Conservation (phyloP, 108 stramenopile genomes). For the Chaetoceros tenuissimus region DNA sequence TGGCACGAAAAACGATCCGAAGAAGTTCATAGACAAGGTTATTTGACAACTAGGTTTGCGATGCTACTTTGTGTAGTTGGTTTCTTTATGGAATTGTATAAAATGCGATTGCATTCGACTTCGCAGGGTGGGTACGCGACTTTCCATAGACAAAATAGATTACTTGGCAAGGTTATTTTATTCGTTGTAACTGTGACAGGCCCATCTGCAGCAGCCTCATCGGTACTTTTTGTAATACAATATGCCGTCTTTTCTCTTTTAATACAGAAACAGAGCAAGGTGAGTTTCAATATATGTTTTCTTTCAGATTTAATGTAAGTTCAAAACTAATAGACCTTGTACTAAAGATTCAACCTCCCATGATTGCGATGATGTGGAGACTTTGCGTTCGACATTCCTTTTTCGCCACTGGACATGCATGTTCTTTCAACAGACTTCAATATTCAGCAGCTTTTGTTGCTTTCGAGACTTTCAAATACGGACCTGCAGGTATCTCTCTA, state of each 20-base stretch:
- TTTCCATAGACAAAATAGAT: neutral
- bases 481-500: slow-evolving; percentile 54
- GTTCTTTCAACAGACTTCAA: slow-evolving; percentile 72
- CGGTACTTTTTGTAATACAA: slow-evolving; percentile 37
- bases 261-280: neutral
- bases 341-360: slow-evolving; percentile 27
- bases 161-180: slow-evolving; percentile 27
- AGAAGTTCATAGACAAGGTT: slow-evolving; percentile 53
- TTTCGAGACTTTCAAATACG: slow-evolving; percentile 57
- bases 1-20: slow-evolving; percentile 66
- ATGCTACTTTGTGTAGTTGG: slow-evolving; percentile 20
- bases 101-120: too few species aligned
- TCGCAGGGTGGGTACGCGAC: neutral
- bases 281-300: neutral
- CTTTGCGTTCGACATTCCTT: slow-evolving; percentile 57
- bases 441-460: slow-evolving; percentile 80
- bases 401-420: slow-evolving; percentile 78
- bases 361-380: slow-evolving; percentile 59
- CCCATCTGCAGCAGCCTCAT: slow-evolving; percentile 52
- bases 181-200: slow-evolving; percentile 70
- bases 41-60: slow-evolving; percentile 26
- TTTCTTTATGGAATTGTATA: too few species aligned
- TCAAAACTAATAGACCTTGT: neutral
- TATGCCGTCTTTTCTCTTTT: slow-evolving; percentile 21
- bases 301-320: neutral